These are phyloP conservation scores for Punica granatum DNA, from an alignment of 345 rosid genomes.

Conservation along the genomic window DNA sequence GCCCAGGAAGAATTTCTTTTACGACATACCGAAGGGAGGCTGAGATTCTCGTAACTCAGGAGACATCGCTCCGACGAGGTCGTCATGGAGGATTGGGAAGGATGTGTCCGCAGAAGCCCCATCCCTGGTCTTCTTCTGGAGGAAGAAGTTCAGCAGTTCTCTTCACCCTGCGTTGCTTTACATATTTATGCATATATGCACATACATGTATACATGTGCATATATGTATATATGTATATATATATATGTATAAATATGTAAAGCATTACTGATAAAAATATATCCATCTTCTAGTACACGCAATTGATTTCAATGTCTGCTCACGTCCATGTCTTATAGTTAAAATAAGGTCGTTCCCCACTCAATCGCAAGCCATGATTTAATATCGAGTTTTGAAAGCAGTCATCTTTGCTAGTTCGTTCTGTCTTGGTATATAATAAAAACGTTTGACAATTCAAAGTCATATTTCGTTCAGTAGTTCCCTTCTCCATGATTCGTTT, in stretches of 20 bases:
- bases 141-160: background rate
- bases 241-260: too few species aligned
- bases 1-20: background rate
- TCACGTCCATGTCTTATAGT: background rate
- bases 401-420: background rate
- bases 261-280: background rate
- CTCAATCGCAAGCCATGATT: background rate
- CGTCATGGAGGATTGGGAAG: slow-evolving; percentile 12
- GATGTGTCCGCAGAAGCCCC: background rate
- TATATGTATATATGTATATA: too few species aligned
- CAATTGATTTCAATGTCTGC: slow-evolving; percentile 1
- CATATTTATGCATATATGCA: too few species aligned
- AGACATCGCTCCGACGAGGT: slow-evolving; percentile 19
- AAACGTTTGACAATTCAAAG: background rate
- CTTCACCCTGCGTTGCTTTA: background rate
- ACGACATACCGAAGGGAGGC: slow-evolving; percentile 28
- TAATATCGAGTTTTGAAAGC: background rate
- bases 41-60: slow-evolving; percentile 29
- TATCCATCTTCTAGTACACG: background rate
- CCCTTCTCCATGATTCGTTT: background rate
- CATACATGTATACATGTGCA: too few species aligned
- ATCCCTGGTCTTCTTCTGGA: background rate
- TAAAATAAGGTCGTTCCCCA: background rate
- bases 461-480: background rate
- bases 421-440: background rate